phyloP scores from a whole-genome alignment of 495 filamentous ascomycete species.

The Aspergillus ellipticus region DNA sequence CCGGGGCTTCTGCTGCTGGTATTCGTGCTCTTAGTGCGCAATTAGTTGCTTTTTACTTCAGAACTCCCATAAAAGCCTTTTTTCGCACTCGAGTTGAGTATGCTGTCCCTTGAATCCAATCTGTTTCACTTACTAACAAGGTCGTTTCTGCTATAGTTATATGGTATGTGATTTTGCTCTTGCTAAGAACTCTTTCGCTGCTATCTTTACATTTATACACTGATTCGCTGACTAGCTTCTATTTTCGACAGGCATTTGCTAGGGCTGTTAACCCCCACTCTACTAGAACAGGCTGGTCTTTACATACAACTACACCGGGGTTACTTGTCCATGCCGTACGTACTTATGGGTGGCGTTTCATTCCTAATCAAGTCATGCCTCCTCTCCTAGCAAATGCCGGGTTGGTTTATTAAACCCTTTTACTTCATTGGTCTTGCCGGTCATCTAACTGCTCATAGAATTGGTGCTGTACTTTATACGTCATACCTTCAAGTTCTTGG shows the following conservation, averaged over 20 bases:
- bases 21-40: conserved; percentile 77
- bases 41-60: conserved; percentile 80
- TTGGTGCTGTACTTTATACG: conserved; percentile 84
- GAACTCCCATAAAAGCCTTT: conserved; percentile 85
- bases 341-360: conserved; percentile 78
- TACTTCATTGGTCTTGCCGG: background rate
- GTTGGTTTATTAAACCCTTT: conserved; percentile 27
- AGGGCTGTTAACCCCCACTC: conserved; percentile 63
- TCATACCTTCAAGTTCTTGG: conserved; percentile 80
- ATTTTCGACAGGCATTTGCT: conserved; percentile 54
- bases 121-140: conserved; percentile 20
- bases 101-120: conserved; percentile 17
- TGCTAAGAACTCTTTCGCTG: background rate
- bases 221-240: conserved; percentile 3
- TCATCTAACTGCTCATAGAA: conserved; percentile 33
- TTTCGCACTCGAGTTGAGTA: conserved; percentile 87
- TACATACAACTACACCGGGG: conserved; percentile 71
- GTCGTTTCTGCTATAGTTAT: conserved; percentile 37
- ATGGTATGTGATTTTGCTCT: conserved; percentile 44
- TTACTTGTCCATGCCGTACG: conserved; percentile 74
- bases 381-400: conserved; percentile 79
- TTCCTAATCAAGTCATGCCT: conserved; percentile 84
- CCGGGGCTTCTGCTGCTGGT: conserved; percentile 69
- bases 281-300: conserved; percentile 58
- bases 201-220: conserved; percentile 13